Base-by-base conservation (phyloP, 345 rosid genomes). In the Psidium guajava region DNA sequence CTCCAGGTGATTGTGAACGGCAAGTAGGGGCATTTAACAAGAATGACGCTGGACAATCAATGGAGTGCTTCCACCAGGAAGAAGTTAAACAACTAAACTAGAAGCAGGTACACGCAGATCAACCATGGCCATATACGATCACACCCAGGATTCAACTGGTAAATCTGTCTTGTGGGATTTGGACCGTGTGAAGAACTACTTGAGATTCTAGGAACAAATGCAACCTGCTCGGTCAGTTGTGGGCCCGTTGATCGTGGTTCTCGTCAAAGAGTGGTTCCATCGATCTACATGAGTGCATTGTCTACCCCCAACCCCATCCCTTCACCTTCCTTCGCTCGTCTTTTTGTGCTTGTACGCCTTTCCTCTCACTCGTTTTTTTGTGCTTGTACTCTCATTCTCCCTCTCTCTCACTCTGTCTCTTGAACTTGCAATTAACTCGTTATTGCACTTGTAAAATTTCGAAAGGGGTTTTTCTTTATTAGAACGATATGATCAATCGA, bases 321-420 rank as follows among this genome's bases (percentile, higher is more conserved):
- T 85, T 40, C 15, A 51, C 54, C 83, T 82, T 82, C 24, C 24
- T 59, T 77, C 50, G 12, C 28, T 13, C 44, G 84, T 89, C 69
- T 85, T 82, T 86, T 89, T 83, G 91, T 84, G 87, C 56, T 91
- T 89, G 92, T 82, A 69, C 11, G 3, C 24, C 77, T 69, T 64
- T 12, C 77, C 6, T 69, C 77, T 36, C 77, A 69, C 77, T 18
- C 20, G 21, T 69, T 32, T 32, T 32, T 32, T 36, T 11, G 3
- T 32, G 77, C 47, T 69, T 3, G 44, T 32, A 15, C 22, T 28
- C 44, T 64, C 75, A 32, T 22, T 16, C 20, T 32, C 40, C 13
- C 20, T 32, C 40, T 27, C 73, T 27, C 69, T 52, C 54, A 3
- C 21, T 28, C 42, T 61, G 42, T 61, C 40, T 15, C 5, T 64